phyloP scores from a whole-genome alignment of 768 basidiomycete species.

The Podaxis rugospora region DNA sequence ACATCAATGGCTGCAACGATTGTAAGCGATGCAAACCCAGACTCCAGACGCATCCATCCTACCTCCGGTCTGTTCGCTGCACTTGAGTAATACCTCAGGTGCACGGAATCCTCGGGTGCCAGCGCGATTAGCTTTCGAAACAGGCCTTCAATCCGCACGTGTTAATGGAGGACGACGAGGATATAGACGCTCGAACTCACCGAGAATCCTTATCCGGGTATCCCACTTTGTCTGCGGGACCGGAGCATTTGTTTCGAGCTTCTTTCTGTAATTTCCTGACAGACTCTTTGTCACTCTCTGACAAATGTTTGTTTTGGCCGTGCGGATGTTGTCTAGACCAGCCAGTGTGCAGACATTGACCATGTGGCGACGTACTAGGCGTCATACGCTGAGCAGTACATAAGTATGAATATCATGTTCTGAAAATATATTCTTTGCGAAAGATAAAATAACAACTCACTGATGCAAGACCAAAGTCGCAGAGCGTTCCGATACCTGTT shows the following conservation, averaged over 20 bases:
- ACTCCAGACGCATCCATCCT: conserved; percentile 20
- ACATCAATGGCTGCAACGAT: conserved; percentile 78
- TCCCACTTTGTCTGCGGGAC: conserved; percentile 68
- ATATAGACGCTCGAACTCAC: conserved; percentile 28
- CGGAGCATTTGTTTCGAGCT: conserved; percentile 47
- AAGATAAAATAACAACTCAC: conserved; percentile 40
- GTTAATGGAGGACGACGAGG: background rate
- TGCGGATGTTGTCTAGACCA: conserved; percentile 63
- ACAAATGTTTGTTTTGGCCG: conserved; percentile 45
- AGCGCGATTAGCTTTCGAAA: conserved; percentile 87
- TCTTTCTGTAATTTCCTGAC: conserved; percentile 59
- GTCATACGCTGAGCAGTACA: conserved; percentile 49
- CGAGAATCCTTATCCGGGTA: conserved; percentile 73
- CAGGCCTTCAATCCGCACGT: conserved; percentile 48
- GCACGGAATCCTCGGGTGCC: conserved; percentile 97
- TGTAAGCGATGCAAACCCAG: background rate
- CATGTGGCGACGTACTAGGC: conserved; percentile 31
- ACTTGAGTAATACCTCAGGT: conserved; percentile 94
- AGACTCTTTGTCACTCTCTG: conserved; percentile 42
- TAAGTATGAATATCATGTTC: background rate
- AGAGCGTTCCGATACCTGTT: conserved; percentile 79
- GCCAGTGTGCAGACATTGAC: conserved; percentile 75
- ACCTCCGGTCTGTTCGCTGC: conserved; percentile 91
- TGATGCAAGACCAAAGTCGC: conserved; percentile 95
- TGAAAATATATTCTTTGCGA: background rate